Evolutionary conservation across 208 protist genomes (phyloP).

Genomic region (Leishmania major): DNA sequence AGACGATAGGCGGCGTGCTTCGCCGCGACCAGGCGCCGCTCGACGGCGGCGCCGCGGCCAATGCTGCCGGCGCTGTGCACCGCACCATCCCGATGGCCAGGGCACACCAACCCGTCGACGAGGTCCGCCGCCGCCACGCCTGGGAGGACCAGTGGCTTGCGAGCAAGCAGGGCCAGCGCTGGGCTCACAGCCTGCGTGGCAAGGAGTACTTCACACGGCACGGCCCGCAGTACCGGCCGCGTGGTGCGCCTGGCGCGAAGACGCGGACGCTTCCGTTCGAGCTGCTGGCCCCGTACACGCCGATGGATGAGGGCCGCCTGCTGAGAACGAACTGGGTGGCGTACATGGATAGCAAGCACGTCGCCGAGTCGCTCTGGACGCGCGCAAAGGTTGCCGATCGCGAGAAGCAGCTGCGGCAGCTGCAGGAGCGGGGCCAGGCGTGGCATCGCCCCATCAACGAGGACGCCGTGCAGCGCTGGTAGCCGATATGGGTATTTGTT

Average conservation of each 20-base stretch:
- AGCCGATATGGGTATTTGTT: constrained; percentile 1
- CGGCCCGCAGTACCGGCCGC: constrained; percentile 65
- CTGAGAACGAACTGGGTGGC: constrained; percentile 90
- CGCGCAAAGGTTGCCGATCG: constrained; percentile 76
- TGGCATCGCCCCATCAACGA: constrained; percentile 89
- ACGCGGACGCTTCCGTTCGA: constrained; percentile 67
- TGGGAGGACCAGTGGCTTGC: constrained; percentile 81
- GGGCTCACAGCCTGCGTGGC: constrained; percentile 72
- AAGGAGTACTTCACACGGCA: constrained; percentile 87
- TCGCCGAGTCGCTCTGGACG: constrained; percentile 90
- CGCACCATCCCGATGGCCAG: constrained; percentile 88
- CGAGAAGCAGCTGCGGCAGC: constrained; percentile 69
- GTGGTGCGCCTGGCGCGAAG: constrained; percentile 87
- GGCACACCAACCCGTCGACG: constrained; percentile 71
- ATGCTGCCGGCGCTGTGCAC: constrained; percentile 20
- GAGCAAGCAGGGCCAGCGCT: constrained; percentile 58
- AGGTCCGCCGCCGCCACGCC: constrained; percentile 58
- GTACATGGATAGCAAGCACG: constrained; percentile 93
- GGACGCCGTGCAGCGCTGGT: constrained; percentile 66
- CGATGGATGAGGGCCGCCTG: constrained; percentile 89
- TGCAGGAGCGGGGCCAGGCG: constrained; percentile 85
- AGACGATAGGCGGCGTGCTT: constrained; percentile 80
- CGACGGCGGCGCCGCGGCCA: constrained; percentile 4
- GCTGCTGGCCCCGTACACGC: constrained; percentile 82
- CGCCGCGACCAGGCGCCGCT: constrained; percentile 6